Base-by-base conservation (phyloP, 805 yeast genomes). In the Zygosaccharomyces bisporus region DNA sequence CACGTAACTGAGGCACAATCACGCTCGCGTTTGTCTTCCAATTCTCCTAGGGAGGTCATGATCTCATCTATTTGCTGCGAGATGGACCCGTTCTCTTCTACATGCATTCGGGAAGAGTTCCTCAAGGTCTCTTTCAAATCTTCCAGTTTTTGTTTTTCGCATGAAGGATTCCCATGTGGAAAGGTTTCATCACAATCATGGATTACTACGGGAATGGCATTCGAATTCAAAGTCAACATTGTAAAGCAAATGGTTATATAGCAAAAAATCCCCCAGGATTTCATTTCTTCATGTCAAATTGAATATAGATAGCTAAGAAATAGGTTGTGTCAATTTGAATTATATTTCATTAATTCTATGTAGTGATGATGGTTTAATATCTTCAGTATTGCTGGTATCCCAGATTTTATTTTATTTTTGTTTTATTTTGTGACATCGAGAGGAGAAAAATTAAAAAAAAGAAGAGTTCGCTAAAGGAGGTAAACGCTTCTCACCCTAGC, bases 1-100 rank as follows among this genome's bases (percentile, higher is more conserved):
- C 81, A 76, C 0, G 79, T 76, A 8, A 77, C 69, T 3, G 71
- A 71, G 20, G 68, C 73, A 59, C 81, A 77, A 20, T 64, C 64
- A 16, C 54, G 41, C 17, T 45, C 35, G 2, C 29, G 30, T 10
- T 30, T 20, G 9, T 27, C 39, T 17, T 45, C 37, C 2, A 25
- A 29, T 29, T 20, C 23, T 10, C 30, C 36, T 16, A 45, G 35
- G 7, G 38, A 31, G 9, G n/a, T 17, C 13, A 32, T 30, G 6
- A 41, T 35, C 20, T 45, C 43, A 7, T 45, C 46, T 9, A 45
- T 38, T 25, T 45, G 44, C 23, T 45, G 43, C 29, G 45, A 23
- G n/a, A 37, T 31, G 12, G 48, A 35, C 4, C 32, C 29, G 12
- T 33, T 12, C 27, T 41, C 41, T n/a, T 41, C 39, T 13, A 41